Evolutionary conservation across 2,329 filamentous ascomycete genomes (phyloP).

Genomic region (Epichloe sylvatica): DNA sequence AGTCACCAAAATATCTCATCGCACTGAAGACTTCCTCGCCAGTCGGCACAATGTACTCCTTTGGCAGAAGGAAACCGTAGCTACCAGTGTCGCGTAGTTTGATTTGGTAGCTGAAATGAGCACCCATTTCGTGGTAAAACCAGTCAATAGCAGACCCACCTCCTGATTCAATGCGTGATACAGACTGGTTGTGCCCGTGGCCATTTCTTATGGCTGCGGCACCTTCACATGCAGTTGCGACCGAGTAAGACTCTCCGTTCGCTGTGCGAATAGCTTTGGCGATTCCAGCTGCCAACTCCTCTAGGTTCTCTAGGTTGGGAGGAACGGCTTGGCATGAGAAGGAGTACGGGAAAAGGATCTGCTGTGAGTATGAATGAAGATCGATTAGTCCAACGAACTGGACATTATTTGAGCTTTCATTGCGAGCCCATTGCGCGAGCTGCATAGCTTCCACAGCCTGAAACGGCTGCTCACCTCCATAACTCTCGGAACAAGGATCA

Average conservation of each 20-base stretch:
- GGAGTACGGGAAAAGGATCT: slow-evolving; percentile 83
- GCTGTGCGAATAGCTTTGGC: slow-evolving; percentile 79
- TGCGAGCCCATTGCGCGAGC: slow-evolving; percentile 70
- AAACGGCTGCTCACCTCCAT: slow-evolving; percentile 70
- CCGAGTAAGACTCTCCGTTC: slow-evolving; percentile 59
- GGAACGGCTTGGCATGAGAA: slow-evolving; percentile 68
- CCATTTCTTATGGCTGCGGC: slow-evolving; percentile 32
- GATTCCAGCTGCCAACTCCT: slow-evolving; percentile 78
- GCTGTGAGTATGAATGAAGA: slow-evolving; percentile 88
- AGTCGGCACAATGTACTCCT: slow-evolving; percentile 74
- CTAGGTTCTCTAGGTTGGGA: slow-evolving; percentile 78
- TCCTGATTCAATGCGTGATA: slow-evolving; percentile 49
- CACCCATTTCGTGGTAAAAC: slow-evolving; percentile 79
- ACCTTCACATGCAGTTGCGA: slow-evolving; percentile 77
- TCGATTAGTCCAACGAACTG: slow-evolving; percentile 78
- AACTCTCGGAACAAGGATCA: slow-evolving; percentile 86
- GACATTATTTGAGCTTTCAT: slow-evolving; percentile 59
- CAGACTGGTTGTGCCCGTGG: slow-evolving; percentile 10
- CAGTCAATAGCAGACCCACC: slow-evolving; percentile 86
- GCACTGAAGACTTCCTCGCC: slow-evolving; percentile 79
- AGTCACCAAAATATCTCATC: slow-evolving; percentile 71
- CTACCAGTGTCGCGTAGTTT: slow-evolving; percentile 87
- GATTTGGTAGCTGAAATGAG: slow-evolving; percentile 81
- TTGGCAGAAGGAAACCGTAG: slow-evolving; percentile 84
- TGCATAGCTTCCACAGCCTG: slow-evolving; percentile 64